Percentiles rank a stretch among this genome's conserved stretches.
These are phyloP conservation scores for Cutaneotrichosporon dermatis DNA, from an alignment of 1,284 basidiomycete species.

Conservation along the genomic window DNA sequence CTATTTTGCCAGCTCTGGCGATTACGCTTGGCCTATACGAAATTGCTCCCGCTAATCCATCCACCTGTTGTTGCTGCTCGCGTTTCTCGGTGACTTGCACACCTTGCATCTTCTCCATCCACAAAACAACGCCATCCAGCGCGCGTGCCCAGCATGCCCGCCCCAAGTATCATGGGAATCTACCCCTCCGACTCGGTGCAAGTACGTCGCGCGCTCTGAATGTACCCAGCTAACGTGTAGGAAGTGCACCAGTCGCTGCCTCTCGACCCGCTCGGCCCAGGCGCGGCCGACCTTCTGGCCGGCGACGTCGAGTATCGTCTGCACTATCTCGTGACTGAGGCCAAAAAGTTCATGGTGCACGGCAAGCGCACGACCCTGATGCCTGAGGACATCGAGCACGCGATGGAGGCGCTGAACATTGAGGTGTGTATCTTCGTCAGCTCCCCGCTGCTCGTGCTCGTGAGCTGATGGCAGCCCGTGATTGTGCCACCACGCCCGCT, in stretches of 20 bases:
- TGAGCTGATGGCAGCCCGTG: slow-evolving; percentile 34
- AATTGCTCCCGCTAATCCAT: slow-evolving; percentile 4
- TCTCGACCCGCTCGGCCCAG: slow-evolving; percentile 71
- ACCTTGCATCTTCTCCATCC: neutral
- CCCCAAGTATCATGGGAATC: slow-evolving; percentile 39
- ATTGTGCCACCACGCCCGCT: slow-evolving; percentile 45
- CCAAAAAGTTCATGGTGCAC: slow-evolving; percentile 94
- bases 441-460: too few species aligned
- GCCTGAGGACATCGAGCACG: slow-evolving; percentile 87
- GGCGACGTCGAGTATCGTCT: slow-evolving; percentile 96
- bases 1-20: too few species aligned
- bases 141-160: slow-evolving; percentile 29
- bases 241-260: slow-evolving; percentile 88
- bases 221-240: slow-evolving; percentile 50
- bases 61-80: neutral
- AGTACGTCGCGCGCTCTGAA: slow-evolving; percentile 20
- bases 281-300: slow-evolving; percentile 77
- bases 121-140: neutral
- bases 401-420: slow-evolving; percentile 87
- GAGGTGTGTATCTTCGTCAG: slow-evolving; percentile 54
- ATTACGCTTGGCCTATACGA: too few species aligned
- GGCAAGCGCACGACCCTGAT: slow-evolving; percentile 79
- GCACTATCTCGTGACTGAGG: slow-evolving; percentile 73
- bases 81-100: neutral
- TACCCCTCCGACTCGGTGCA: slow-evolving; percentile 42